A percentile compares a stretch with the other conserved stretches of the same genome.
Conservation (phyloP, 805 yeast genomes). For the Monosporozyma solicola region DNA sequence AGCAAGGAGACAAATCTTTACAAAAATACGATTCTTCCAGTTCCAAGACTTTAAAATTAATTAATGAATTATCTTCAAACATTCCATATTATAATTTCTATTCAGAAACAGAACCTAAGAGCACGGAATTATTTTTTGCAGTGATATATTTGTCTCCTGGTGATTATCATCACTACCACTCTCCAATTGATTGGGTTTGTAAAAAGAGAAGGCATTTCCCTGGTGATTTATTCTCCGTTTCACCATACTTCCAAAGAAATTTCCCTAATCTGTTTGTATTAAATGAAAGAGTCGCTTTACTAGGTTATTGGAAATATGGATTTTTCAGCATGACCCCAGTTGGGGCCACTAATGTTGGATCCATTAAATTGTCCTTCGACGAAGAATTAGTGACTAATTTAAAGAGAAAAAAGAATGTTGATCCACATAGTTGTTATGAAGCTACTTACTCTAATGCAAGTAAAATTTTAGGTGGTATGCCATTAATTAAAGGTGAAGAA, state of each 20-base stretch:
- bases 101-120: constrained; percentile 23
- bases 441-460: constrained; percentile 85
- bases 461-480: constrained; percentile 70
- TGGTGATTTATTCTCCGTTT: constrained; percentile 91
- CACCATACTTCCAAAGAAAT: constrained; percentile 89
- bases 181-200: constrained; percentile 95
- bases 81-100: constrained; percentile 8
- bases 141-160: constrained; percentile 97
- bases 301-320: constrained; percentile 96
- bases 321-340: constrained; percentile 98
- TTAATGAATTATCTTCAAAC: constrained; percentile 24
- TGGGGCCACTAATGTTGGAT: constrained; percentile 98
- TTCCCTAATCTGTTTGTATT: constrained; percentile 79
- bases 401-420: constrained; percentile 37
- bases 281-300: constrained; percentile 89
- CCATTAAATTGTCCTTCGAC: constrained; percentile 86
- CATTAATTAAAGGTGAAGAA: constrained; percentile 84
- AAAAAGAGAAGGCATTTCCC: constrained; percentile 89
- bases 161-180: constrained; percentile 93
- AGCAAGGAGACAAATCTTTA: constrained; percentile 60
- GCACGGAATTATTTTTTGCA: constrained; percentile 67
- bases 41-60: constrained; percentile 32
- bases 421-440: constrained; percentile 81
- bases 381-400: constrained; percentile 81
- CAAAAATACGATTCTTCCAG: constrained; percentile 25